These are phyloP conservation scores for Yueomyces sp. DNA, from an alignment of 805 yeast species.

Conservation along the genomic window DNA sequence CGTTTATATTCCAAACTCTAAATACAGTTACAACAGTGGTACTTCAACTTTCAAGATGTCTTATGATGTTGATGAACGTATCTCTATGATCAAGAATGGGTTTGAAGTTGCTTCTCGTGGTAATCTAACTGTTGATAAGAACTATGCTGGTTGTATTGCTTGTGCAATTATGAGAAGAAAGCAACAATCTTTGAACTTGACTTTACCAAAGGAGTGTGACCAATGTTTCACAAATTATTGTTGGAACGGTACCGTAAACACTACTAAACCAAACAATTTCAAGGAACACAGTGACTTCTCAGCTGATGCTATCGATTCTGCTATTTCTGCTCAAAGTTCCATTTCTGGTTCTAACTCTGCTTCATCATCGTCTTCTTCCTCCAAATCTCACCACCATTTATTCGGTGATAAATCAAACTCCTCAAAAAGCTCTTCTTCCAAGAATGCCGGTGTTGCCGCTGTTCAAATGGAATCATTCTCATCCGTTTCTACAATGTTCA, in stretches of 20 bases:
- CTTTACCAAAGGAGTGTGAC: conserved; percentile 53
- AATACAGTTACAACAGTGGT: conserved; percentile 52
- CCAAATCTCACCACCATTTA: not conserved
- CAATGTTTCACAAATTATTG: conserved; percentile 62
- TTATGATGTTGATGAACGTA: conserved; percentile 44
- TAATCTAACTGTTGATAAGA: conserved; percentile 52
- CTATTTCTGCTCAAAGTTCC: conserved; percentile 1
- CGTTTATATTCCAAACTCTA: conserved; percentile 65
- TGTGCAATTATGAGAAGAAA: conserved; percentile 76
- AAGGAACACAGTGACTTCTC: conserved; percentile 3
- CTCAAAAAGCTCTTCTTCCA: not conserved
- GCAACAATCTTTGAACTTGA: conserved; percentile 49
- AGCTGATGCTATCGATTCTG: not conserved
- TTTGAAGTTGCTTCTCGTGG: conserved; percentile 53
- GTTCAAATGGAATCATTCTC: not conserved
- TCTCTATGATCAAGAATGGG: conserved; percentile 57
- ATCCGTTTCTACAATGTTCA: not conserved
- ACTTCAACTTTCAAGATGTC: conserved; percentile 59
- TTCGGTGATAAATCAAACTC: not conserved
- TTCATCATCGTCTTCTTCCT: conserved; percentile 3
- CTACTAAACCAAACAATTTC: not conserved
- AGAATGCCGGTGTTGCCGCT: not conserved
- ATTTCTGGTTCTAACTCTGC: not conserved
- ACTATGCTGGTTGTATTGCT: conserved; percentile 64
- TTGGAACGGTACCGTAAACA: conserved; percentile 43